Base-by-base conservation (phyloP, 768 basidiomycete species). In the Kwoniella botswanensis region DNA sequence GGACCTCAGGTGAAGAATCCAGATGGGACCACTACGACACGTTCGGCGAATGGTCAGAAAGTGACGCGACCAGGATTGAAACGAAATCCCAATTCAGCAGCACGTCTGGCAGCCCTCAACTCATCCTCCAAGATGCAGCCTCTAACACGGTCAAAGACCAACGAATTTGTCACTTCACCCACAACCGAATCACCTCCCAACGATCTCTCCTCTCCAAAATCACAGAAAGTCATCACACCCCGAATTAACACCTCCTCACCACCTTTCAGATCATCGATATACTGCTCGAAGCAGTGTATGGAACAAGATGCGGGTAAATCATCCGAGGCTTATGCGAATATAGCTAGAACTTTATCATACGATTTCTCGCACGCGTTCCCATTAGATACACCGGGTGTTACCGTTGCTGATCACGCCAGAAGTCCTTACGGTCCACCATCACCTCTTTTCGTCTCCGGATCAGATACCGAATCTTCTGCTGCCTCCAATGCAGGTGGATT, bases 21-120 rank as follows among this genome's bases (percentile, higher is more conserved):
- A 29, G 79, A 80, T 72, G 79, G 79, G 1, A 80, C 79, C 1
- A 74, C 75, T 13, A 80, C 79, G 1, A 80, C 79, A 11, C 76
- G 79, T 13, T 73, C 65, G 3, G 79, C 79, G 2, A 76, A 76
- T 42, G 79, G 79, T n/a, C 65, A 65, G 44, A 78, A 76, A 53
- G 68, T 67, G 7, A 80, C 79, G 12, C 76, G 79, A 21, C 79
- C 79, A 11, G 71, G 56, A 9, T 50, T 80, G 4, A 72, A 69
- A 42, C 74, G 79, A 15, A 76, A 76, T 17, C 74, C 74, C 29
- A 70, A 63, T 17, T 80, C 79, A n/a, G 63, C 68, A 13, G 70
- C 71, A 42, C 74, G 79, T 52, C 67, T 80, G n/a, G 77, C 76
- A 17, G 77, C 75, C 17, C 59, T 63, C 29, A 74, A 77, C 62